Evolutionary conservation across 495 filamentous ascomycete genomes (phyloP).

Genomic region (Friedmanniomyces endolithicus): DNA sequence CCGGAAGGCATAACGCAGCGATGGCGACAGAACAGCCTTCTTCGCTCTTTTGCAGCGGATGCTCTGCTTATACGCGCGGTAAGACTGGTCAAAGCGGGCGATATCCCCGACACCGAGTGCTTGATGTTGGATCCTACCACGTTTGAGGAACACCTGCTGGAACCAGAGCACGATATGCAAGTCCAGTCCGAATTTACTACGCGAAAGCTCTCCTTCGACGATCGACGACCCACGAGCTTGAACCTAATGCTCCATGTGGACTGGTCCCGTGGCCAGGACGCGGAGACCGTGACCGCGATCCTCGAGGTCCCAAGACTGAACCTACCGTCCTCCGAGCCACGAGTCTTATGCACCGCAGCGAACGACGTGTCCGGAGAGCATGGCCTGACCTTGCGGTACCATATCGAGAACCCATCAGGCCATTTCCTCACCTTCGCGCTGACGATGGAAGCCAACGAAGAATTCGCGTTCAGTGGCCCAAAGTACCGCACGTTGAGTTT

Average conservation of each 20-base stretch:
- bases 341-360: slow-evolving; percentile 54
- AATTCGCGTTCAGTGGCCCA: slow-evolving; percentile 85
- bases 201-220: slow-evolving; percentile 65
- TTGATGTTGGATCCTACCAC: neutral
- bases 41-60: slow-evolving; percentile 66
- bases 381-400: slow-evolving; percentile 48
- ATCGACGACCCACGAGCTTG: slow-evolving; percentile 55
- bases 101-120: slow-evolving; percentile 39
- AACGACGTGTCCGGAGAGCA: slow-evolving; percentile 1
- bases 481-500: slow-evolving; percentile 68
- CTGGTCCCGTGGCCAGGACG: slow-evolving; percentile 49
- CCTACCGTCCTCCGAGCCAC: slow-evolving; percentile 70
- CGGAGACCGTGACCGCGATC: slow-evolving; percentile 41
- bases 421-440: slow-evolving; percentile 88
- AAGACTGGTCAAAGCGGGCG: slow-evolving; percentile 41
- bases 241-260: slow-evolving; percentile 63
- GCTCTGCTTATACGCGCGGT: slow-evolving; percentile 54
- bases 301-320: slow-evolving; percentile 67
- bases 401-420: slow-evolving; percentile 84
- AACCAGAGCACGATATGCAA: neutral
- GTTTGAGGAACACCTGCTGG: neutral
- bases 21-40: slow-evolving; percentile 61
- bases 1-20: slow-evolving; percentile 56
- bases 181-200: slow-evolving; percentile 40
- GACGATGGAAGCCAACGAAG: slow-evolving; percentile 80